These are phyloP conservation scores for Phlebiopsis flavidoalba DNA, from an alignment of 768 basidiomycete species.

Conservation along the genomic window DNA sequence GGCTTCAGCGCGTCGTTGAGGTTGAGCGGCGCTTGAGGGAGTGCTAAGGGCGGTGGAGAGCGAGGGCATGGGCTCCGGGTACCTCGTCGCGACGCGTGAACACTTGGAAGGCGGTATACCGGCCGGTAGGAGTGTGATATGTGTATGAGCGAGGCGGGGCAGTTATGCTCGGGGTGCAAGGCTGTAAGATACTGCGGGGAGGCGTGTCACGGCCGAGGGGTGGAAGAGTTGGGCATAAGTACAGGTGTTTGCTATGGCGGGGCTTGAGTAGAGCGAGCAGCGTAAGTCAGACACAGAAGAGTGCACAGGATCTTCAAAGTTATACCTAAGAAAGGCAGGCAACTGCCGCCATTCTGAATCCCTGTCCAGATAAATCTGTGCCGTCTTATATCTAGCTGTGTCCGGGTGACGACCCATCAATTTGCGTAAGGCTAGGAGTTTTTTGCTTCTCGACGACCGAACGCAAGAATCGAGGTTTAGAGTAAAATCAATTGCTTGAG, in stretches of 20 bases:
- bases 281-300: too few relatives aligned
- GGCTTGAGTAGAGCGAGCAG: too few relatives aligned
- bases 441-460: too few relatives aligned
- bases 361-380: too few relatives aligned
- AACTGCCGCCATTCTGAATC: too few relatives aligned
- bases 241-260: neutral
- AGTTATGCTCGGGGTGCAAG: conserved; percentile 2
- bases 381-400: too few relatives aligned
- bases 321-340: too few relatives aligned
- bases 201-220: neutral
- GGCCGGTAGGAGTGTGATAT: neutral
- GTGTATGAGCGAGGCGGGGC: neutral
- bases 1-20: neutral
- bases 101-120: neutral
- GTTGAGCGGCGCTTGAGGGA: neutral
- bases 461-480: too few relatives aligned
- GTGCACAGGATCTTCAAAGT: too few relatives aligned
- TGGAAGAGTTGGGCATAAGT: conserved; percentile 4
- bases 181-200: neutral
- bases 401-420: too few relatives aligned
- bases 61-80: neutral
- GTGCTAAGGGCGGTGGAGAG: neutral
- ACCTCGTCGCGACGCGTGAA: neutral
- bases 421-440: too few relatives aligned
- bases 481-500: too few relatives aligned